phyloP scores from a whole-genome alignment of 2,329 filamentous ascomycete genomes.

The Beauveria asiatica region DNA sequence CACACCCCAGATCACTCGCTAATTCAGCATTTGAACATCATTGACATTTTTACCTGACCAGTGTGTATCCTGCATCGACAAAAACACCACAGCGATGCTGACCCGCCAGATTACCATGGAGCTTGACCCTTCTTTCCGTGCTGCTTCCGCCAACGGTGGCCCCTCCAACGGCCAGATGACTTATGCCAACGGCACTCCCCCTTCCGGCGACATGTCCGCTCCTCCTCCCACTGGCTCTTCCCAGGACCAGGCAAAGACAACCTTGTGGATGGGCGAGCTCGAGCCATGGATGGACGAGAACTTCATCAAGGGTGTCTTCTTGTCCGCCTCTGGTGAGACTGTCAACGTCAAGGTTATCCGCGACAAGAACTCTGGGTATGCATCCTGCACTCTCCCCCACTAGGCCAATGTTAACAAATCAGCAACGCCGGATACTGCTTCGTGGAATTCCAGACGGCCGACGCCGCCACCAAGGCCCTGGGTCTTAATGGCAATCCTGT shows the following conservation, averaged over 20 bases:
- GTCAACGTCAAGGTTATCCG: slow-evolving; percentile 99
- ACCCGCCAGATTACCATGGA: slow-evolving; percentile 22
- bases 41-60: slow-evolving; percentile 4
- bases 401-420: slow-evolving; percentile 14
- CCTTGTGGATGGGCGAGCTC: slow-evolving; percentile 84
- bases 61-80: neutral
- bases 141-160: slow-evolving; percentile 24
- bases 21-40: neutral
- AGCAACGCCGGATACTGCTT: slow-evolving; percentile 99
- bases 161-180: slow-evolving; percentile 26
- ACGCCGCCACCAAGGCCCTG: slow-evolving; percentile 87
- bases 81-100: neutral
- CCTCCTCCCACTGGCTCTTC: slow-evolving; percentile 25
- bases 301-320: slow-evolving; percentile 90
- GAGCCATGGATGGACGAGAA: slow-evolving; percentile 99
- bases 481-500: slow-evolving; percentile 80
- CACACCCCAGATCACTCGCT: neutral
- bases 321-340: slow-evolving; percentile 79
- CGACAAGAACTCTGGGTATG: slow-evolving; percentile 94
- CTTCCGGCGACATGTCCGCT: slow-evolving; percentile 29
- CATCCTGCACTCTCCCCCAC: neutral
- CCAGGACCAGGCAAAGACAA: slow-evolving; percentile 46
- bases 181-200: slow-evolving; percentile 32
- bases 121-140: slow-evolving; percentile 24
- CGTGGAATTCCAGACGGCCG: slow-evolving; percentile 78